phyloP scores from a whole-genome alignment of 371 early-diverging fungal genomes.

The Syncephalastrum sp. region DNA sequence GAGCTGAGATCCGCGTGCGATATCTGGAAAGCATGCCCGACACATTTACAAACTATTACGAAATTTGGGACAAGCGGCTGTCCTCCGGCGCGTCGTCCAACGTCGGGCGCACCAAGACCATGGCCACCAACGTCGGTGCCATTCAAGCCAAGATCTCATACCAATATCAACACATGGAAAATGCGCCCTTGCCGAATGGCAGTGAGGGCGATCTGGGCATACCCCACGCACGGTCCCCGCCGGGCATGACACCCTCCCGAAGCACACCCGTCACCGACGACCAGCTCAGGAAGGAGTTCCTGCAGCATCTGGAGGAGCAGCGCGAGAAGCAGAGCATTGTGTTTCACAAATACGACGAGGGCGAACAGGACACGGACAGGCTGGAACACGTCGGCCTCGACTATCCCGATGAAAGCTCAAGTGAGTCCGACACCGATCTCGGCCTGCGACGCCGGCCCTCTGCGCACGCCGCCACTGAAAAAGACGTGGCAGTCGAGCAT shows the following conservation, averaged over 20 bases:
- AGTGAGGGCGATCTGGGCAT: neutral
- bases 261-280: slow-evolving; percentile 14
- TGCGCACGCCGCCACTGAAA: neutral
- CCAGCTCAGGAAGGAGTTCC: slow-evolving; percentile 21
- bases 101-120: slow-evolving; percentile 47
- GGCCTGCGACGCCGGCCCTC: neutral
- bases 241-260: too few species aligned
- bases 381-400: slow-evolving; percentile 11
- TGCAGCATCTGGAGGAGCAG: slow-evolving; percentile 22
- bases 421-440: neutral
- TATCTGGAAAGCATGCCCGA: slow-evolving; percentile 66
- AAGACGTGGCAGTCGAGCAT: too few species aligned
- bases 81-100: slow-evolving; percentile 57
- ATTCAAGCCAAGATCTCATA: slow-evolving; percentile 67
- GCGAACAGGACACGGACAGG: slow-evolving; percentile 1
- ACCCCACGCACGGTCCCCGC: too few species aligned
- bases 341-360: slow-evolving; percentile 27
- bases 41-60: slow-evolving; percentile 64
- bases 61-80: slow-evolving; percentile 63
- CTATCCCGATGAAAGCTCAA: slow-evolving; percentile 19
- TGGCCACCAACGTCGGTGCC: slow-evolving; percentile 64
- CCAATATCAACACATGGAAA: slow-evolving; percentile 44
- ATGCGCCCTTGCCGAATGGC: neutral
- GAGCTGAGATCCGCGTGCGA: slow-evolving; percentile 70
- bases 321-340: slow-evolving; percentile 18